These are phyloP conservation scores for Debaryomyces coudertii DNA, from an alignment of 1,139 yeast species.

Conservation along the genomic window DNA sequence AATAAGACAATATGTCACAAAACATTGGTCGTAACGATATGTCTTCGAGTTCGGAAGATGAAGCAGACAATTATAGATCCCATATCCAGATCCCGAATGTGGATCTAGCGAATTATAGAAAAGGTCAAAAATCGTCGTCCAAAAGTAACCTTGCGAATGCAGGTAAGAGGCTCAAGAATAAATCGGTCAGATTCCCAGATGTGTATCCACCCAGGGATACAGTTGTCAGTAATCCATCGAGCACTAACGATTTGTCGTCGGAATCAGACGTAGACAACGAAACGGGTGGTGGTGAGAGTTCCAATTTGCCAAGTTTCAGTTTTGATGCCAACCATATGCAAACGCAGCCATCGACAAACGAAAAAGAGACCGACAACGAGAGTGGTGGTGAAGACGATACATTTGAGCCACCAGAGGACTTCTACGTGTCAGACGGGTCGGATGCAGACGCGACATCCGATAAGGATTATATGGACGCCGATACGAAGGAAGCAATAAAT, in stretches of 20 bases:
- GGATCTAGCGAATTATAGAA: constrained; percentile 26
- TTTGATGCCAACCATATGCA: constrained; percentile 7
- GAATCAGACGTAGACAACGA: constrained; percentile 19
- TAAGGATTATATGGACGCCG: background rate
- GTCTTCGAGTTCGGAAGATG: constrained; percentile 27
- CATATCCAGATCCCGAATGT: constrained; percentile 34
- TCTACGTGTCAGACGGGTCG: constrained; percentile 5
- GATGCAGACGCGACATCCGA: background rate
- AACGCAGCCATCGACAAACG: constrained; percentile 4
- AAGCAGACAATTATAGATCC: constrained; percentile 23
- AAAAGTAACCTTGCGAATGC: constrained; percentile 35
- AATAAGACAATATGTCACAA: constrained; percentile 2
- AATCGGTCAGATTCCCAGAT: constrained; percentile 36
- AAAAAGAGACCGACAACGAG: constrained; percentile 12
- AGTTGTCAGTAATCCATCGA: constrained; percentile 29
- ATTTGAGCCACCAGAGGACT: constrained; percentile 1
- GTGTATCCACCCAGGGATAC: constrained; percentile 29
- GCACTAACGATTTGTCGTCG: constrained; percentile 28
- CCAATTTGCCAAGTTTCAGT: constrained; percentile 23
- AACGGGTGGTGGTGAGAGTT: constrained; percentile 15
- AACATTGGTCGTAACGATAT: constrained; percentile 4
- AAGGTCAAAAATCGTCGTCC: constrained; percentile 26
- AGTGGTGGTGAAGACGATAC: constrained; percentile 13
- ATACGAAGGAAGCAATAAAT: background rate
- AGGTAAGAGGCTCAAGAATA: constrained; percentile 31